Evolutionary conservation across 2,329 filamentous ascomycete genomes (phyloP), one percentile per base, ranked within the genome.

Genomic region (Graphilbum sp.): DNA sequence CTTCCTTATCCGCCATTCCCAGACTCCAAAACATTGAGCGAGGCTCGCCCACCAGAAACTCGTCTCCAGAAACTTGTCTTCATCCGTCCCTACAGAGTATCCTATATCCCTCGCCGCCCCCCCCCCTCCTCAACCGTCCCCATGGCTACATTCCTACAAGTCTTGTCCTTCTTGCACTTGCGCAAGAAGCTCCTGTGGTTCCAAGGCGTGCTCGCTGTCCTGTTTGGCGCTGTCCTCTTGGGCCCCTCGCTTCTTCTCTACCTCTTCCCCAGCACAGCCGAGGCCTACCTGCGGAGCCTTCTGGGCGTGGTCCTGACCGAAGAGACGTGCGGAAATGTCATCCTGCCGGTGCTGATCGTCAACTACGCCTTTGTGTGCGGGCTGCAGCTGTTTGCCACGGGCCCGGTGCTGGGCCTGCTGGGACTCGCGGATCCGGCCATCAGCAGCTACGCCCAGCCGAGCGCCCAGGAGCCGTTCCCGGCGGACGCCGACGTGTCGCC

Each of bases 321-420:
- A 4, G 30, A 31, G 20, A 38, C 37, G 18, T 30, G 32, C 15
- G 21, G n/a, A 7, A 25, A 21, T 18, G 3, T 11, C 1, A 12
- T 23, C 8, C 17, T 32, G 13, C 21, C 21, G 7, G 33, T 27
- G 2, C 15, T 32, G 17, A 10, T 38, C 5, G 41, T 39, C 30
- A 43, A 45, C 32, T 41, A 41, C 27, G 43, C 43, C 11, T 45
- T 40, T 30, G 19, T 41, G 1, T 18, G 34, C 20, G 43, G 43
- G 2, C 23, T 41, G 8, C 18, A 43, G 23, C 25, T 41, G 7
- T n/a, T 38, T 25, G 21, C 29, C 24, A n/a, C 33, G 23, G n/a
- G n/a, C n/a, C n/a, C n/a, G n/a, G n/a, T n/a, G n/a, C n/a, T n/a
- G n/a, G n/a, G n/a, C n/a, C n/a, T n/a, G n/a, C n/a, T n/a, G n/a